Conservation (phyloP, 2,329 filamentous ascomycete species). For the Dendrostoma leiphaemia region DNA sequence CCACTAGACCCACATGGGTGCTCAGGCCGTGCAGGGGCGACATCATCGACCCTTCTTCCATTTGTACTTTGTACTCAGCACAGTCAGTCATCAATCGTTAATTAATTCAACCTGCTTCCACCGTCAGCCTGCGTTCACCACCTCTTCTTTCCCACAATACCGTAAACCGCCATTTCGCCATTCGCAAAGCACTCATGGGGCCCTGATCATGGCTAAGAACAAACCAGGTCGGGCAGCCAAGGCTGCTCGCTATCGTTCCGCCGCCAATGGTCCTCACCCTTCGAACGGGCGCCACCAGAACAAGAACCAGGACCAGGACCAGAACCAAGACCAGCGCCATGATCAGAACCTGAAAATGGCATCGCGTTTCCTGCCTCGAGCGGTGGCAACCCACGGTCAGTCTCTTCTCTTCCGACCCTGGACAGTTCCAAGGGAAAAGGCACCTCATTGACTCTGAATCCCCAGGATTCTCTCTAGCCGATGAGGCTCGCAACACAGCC, state of each 20-base stretch:
- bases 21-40: too few relatives aligned
- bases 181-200: not conserved
- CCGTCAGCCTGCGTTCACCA: not conserved
- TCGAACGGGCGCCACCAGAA: not conserved
- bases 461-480: slow-evolving; percentile 40
- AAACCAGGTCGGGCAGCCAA: slow-evolving; percentile 24
- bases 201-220: slow-evolving; percentile 21
- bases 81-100: not conserved
- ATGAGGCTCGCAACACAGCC: slow-evolving; percentile 50
- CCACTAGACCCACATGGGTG: too few relatives aligned
- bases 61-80: too few relatives aligned
- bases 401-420: too few relatives aligned
- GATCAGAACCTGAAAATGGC: slow-evolving; percentile 8
- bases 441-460: slow-evolving; percentile 31
- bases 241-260: slow-evolving; percentile 19
- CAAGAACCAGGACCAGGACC: slow-evolving; percentile 11
- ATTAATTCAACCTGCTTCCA: not conserved
- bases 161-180: not conserved
- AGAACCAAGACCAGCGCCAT: slow-evolving; percentile 1
- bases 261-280: slow-evolving; percentile 1
- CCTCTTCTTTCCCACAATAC: too few relatives aligned
- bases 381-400: slow-evolving; percentile 16
- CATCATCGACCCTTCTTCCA: too few relatives aligned
- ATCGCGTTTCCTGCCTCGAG: slow-evolving; percentile 13
- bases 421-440: slow-evolving; percentile 20